Evolutionary conservation across 1,284 basidiomycete genomes (phyloP), one percentile per base, ranked within the genome.

Genomic region (Austropuccinia psidii): DNA sequence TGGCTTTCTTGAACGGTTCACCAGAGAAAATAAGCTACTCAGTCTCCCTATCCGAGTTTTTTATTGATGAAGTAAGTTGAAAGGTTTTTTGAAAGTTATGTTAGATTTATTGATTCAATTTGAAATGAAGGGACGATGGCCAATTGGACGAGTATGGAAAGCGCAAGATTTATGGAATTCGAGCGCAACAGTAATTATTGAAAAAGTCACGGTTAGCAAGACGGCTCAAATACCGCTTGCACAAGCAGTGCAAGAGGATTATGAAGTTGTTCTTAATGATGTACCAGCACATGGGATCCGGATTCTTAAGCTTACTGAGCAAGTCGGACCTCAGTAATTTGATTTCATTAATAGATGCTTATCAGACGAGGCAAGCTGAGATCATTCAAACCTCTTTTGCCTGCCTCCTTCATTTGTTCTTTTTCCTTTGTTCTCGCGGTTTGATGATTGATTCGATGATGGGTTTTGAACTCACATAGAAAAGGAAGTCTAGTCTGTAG

Each of bases 61-160:
- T 70, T 49, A 58, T 60, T 49, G 67, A 70, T 37, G 67, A 70
- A 31, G 67, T 70, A 55, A 45, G 67, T 27, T 19, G 6, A 61
- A 52, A 52, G 24, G 21, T n/a, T 33, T 47, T 45, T 64, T 11
- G 35, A 15, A 24, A n/a, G 21, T 13, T 35, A 19, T 27, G 17
- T 13, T 29, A 31, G 9, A 2, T 33, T 13, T 3, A 19, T 45
- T 54, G 1, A 55, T 19, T 33, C 7, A 50, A 27, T n/a, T 50
- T 13, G 47, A 50, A 54, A 11, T n/a, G 1, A 8, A 68, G 37
- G 50, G 52, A 21, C 37, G 27, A 37, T 68, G 50, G 35, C 49
- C 49, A 31, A 68, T 68, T 24, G 39, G 13, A 3, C 50, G 52
- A 39, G 43, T 24, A 8, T 68, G 65, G 65, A 39, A n/a, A 24